Evolutionary conservation across 257 asterid genomes (phyloP).

Genomic region (Penstemon barbatus): DNA sequence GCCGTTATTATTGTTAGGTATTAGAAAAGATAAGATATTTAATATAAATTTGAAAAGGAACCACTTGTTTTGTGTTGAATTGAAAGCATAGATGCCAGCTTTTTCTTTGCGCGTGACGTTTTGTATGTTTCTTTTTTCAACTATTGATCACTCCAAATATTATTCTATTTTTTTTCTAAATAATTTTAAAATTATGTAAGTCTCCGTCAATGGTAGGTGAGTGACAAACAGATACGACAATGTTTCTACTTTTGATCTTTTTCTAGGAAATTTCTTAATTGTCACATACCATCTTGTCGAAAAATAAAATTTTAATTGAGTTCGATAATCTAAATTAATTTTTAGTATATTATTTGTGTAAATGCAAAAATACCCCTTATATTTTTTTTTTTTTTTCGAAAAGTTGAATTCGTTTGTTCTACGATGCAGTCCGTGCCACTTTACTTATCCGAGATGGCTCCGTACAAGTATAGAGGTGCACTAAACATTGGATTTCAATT

Average conservation of each 20-base stretch:
- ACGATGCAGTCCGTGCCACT: constrained; percentile 50
- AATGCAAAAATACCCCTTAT: no score
- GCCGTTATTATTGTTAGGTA: constrained; percentile 5
- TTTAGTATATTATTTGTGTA: no score
- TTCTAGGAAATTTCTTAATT: no score
- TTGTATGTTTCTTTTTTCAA: constrained; percentile 8
- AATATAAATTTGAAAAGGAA: not conserved
- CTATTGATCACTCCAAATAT: constrained; percentile 7
- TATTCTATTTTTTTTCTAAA: constrained; percentile 24
- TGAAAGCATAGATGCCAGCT: not conserved
- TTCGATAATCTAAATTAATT: no score
- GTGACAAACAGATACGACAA: no score
- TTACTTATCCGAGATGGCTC: constrained; percentile 64
- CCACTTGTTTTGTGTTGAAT: not conserved
- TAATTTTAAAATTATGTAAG: no score
- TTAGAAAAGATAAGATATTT: not conserved
- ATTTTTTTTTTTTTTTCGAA: no score
- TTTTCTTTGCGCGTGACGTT: constrained; percentile 28
- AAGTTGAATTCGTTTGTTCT: constrained; percentile 3
- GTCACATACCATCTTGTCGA: no score
- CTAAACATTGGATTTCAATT: constrained; percentile 52
- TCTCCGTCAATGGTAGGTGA: no score
- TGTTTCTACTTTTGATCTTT: no score
- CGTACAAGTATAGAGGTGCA: constrained; percentile 53
- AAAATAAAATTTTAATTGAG: no score